Percentiles rank a stretch among this genome's conserved stretches.
phyloP scores from a whole-genome alignment of 345 rosid species.

The Eucalyptus viminalis region DNA sequence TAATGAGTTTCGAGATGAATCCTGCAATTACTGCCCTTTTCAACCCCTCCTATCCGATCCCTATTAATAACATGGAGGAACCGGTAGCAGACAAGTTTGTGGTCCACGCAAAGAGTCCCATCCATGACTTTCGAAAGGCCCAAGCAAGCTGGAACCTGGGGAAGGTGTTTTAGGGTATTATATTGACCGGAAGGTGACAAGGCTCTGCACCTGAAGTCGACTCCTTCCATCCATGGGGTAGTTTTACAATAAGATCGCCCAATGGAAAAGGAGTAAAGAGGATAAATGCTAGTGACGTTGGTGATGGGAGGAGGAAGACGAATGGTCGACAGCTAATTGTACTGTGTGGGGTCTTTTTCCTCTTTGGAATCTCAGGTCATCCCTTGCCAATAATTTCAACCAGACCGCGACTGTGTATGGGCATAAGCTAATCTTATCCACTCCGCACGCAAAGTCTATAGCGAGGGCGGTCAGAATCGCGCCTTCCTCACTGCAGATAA shows the following conservation, averaged over 20 bases:
- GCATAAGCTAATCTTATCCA: background rate
- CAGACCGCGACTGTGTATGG: background rate
- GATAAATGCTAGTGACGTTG: background rate
- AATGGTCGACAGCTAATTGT: background rate
- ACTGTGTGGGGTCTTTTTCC: background rate
- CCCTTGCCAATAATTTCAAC: background rate
- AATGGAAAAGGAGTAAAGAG: background rate
- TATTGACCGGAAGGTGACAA: background rate
- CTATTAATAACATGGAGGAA: background rate
- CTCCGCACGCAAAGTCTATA: background rate
- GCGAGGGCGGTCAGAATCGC: background rate
- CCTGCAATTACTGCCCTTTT: background rate
- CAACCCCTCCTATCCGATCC: background rate
- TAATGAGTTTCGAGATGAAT: background rate
- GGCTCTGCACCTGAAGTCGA: background rate
- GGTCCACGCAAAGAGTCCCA: background rate
- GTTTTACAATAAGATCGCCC: background rate
- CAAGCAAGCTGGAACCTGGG: background rate
- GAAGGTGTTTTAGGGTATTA: background rate
- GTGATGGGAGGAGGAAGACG: background rate
- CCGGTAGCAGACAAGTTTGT: background rate
- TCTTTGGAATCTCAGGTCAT: background rate
- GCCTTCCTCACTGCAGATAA: background rate
- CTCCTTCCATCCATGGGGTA: background rate
- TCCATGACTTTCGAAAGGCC: background rate